phyloP scores from a whole-genome alignment of 768 basidiomycete species.

The Tulasnella sp. region DNA sequence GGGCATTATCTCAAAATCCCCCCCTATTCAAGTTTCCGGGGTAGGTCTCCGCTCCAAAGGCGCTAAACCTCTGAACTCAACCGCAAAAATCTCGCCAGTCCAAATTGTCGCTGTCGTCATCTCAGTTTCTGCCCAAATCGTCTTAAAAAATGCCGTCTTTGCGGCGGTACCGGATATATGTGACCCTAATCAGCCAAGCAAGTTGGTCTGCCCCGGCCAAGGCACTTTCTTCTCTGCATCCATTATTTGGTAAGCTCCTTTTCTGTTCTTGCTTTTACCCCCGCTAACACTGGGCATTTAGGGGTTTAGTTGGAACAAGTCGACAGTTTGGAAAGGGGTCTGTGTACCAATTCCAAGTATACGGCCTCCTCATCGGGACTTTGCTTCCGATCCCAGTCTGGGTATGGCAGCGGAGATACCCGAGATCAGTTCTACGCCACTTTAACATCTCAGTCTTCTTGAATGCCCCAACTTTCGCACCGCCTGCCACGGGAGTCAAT shows the following conservation, averaged over 20 bases:
- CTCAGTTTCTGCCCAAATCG: neutral
- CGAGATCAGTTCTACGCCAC: neutral
- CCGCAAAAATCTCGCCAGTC: constrained; percentile 21
- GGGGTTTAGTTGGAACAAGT: neutral
- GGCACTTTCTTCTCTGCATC: neutral
- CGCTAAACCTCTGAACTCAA: neutral
- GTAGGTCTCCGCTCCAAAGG: constrained; percentile 31
- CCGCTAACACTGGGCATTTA: neutral
- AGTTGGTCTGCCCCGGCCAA: neutral
- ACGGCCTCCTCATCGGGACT: neutral
- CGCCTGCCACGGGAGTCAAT: neutral
- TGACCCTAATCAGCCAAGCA: neutral
- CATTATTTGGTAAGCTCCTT: neutral
- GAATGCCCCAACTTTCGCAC: neutral
- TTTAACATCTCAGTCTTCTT: neutral
- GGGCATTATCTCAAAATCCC: constrained; percentile 51
- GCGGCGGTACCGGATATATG: neutral
- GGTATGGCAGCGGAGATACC: neutral
- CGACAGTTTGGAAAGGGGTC: neutral
- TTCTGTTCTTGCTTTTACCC: neutral
- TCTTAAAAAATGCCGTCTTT: neutral
- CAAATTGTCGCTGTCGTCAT: constrained; percentile 33
- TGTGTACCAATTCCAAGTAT: neutral
- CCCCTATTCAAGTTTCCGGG: constrained; percentile 40
- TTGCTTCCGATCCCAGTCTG: neutral